These are phyloP conservation scores for Trichoderma sp. DNA, from an alignment of 2,329 filamentous ascomycete genomes.

Conservation along the genomic window DNA sequence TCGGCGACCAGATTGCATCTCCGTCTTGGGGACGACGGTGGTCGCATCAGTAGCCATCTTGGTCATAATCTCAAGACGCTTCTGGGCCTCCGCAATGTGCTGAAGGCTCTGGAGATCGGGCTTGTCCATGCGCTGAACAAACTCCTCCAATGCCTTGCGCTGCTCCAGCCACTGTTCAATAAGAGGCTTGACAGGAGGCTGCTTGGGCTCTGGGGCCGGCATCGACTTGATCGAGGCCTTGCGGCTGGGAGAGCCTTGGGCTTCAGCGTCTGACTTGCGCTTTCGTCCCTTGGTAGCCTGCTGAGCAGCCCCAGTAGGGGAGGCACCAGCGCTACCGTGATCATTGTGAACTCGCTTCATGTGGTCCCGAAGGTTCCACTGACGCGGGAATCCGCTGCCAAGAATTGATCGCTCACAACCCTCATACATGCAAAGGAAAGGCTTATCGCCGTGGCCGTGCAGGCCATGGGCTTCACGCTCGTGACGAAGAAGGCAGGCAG, in stretches of 20 bases:
- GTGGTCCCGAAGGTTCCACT: slow-evolving; percentile 95
- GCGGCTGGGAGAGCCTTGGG: slow-evolving; percentile 40
- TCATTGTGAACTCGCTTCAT: slow-evolving; percentile 91
- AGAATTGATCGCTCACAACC: slow-evolving; percentile 80
- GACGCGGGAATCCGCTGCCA: slow-evolving; percentile 87
- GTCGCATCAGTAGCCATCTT: slow-evolving; percentile 42
- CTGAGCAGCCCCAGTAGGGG: slow-evolving; percentile 36
- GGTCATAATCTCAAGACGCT: slow-evolving; percentile 50
- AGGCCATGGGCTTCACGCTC: slow-evolving; percentile 94
- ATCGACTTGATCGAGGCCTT: slow-evolving; percentile 48
- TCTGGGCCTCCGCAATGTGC: slow-evolving; percentile 51
- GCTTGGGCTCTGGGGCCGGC: slow-evolving; percentile 33
- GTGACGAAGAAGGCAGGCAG: slow-evolving; percentile 88
- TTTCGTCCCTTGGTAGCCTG: slow-evolving; percentile 51
- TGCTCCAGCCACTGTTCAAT: slow-evolving; percentile 59
- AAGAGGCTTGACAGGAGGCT: slow-evolving; percentile 39
- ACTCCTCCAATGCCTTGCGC: slow-evolving; percentile 60
- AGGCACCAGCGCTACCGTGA: slow-evolving; percentile 43
- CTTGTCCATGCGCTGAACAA: slow-evolving; percentile 50
- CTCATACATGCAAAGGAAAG: slow-evolving; percentile 82
- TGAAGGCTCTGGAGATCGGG: slow-evolving; percentile 52
- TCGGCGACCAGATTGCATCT: slow-evolving; percentile 24
- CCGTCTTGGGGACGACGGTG: slow-evolving; percentile 26
- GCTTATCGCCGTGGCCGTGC: slow-evolving; percentile 91
- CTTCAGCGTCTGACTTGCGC: slow-evolving; percentile 54